Conservation (phyloP, 2,329 filamentous ascomycete genomes). For the Hypoxylon sp. region DNA sequence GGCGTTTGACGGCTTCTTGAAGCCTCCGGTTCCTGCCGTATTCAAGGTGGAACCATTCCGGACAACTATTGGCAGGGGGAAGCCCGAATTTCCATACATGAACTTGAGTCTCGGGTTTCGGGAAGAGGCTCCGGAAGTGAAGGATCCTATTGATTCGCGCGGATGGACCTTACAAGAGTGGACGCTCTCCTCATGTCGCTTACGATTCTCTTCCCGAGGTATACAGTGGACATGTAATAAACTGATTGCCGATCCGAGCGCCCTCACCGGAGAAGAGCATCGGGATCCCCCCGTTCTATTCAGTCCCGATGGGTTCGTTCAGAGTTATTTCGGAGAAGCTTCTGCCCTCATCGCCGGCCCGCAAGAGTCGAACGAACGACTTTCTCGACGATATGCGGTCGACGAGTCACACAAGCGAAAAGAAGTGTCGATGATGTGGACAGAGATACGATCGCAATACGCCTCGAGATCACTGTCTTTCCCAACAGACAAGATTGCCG, state of each 20-base stretch:
- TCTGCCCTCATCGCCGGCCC: constrained; percentile 7
- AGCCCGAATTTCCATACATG: constrained; percentile 6
- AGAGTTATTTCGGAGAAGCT: constrained; percentile 8
- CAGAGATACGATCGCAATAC: constrained; percentile 18
- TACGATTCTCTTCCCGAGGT: constrained; percentile 9
- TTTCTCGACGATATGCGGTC: constrained; percentile 4
- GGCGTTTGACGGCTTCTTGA: constrained; percentile 5
- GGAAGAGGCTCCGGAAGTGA: constrained; percentile 1
- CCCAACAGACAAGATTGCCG: constrained; percentile 8
- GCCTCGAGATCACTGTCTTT: constrained; percentile 8
- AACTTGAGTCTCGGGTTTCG: constrained; percentile 10
- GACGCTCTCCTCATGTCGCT: constrained; percentile 11
- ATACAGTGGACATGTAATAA: constrained; percentile 19
- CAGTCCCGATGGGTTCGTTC: constrained; percentile 6
- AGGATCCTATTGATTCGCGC: constrained; percentile 15
- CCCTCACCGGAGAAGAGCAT: constrained; percentile 7
- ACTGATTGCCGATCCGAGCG: constrained; percentile 7
- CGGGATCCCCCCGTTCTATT: constrained; percentile 15
- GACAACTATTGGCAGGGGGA: constrained; percentile 5
- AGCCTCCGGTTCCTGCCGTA: constrained; percentile 1
- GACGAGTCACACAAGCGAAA: constrained; percentile 12
- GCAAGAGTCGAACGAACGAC: constrained; percentile 1
- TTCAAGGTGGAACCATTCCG: constrained; percentile 11
- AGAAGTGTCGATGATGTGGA: constrained; percentile 14
- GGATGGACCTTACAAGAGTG: constrained; percentile 17